These are phyloP conservation scores for Flaveria trinervia DNA, from an alignment of 129 eudicot genomes.

Conservation along the genomic window DNA sequence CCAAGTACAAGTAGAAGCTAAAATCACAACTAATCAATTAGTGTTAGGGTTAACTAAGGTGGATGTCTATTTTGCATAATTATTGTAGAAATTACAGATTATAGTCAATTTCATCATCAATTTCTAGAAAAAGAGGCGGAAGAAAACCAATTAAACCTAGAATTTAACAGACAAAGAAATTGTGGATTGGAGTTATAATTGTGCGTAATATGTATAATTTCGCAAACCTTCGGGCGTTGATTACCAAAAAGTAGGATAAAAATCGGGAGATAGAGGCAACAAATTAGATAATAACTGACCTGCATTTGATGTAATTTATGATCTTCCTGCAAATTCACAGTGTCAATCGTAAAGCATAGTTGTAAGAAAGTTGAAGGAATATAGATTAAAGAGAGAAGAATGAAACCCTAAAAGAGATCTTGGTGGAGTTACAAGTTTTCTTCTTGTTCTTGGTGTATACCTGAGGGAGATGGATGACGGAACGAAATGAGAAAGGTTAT, in stretches of 20 bases:
- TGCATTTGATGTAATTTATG: conserved; percentile 14
- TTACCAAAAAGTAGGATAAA: not conserved
- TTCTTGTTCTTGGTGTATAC: not conserved
- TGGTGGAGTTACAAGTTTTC: not conserved
- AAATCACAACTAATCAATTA: not conserved
- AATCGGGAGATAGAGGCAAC: not conserved
- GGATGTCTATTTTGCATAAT: not conserved
- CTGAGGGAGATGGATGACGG: not conserved
- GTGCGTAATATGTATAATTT: not conserved
- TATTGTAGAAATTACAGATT: not conserved
- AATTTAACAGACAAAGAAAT: not conserved
- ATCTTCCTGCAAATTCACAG: conserved; percentile 21
- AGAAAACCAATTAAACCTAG: not conserved
- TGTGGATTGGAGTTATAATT: not conserved
- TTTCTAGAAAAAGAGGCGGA: not conserved
- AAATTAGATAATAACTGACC: conserved; percentile 15
- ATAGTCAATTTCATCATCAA: not conserved
- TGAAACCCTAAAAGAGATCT: conserved; percentile 26
- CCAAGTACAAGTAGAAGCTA: no score
- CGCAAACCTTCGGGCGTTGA: not conserved
- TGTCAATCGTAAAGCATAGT: not conserved
- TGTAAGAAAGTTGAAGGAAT: not conserved
- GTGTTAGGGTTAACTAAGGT: not conserved
- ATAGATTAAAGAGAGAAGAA: not conserved
- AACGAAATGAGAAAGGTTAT: not conserved